Percentiles rank a stretch among this genome's conserved stretches.
Evolutionary conservation across 208 protist species (phyloP).

Genomic region (Acanthamoeba divionensis): DNA sequence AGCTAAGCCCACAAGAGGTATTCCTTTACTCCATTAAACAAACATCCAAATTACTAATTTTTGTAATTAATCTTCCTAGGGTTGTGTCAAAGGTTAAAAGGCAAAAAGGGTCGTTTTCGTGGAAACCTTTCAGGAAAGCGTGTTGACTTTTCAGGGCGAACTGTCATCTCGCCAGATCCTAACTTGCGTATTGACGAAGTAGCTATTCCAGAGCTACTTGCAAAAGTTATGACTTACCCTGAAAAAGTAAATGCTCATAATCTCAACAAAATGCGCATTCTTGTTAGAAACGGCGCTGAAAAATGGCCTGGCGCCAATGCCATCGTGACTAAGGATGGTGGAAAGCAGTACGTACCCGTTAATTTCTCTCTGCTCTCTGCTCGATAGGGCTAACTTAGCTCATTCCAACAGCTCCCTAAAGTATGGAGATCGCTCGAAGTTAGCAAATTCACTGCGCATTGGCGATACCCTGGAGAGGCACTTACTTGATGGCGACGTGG

Average conservation of each 20-base stretch:
- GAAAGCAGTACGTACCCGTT: slow-evolving; percentile 43
- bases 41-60: not conserved
- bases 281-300: slow-evolving; percentile 94
- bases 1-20: not conserved
- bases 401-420: slow-evolving; percentile 65
- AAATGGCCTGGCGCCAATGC: slow-evolving; percentile 95
- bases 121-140: slow-evolving; percentile 98
- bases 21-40: too few relatives aligned
- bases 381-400: not conserved
- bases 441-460: slow-evolving; percentile 84
- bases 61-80: slow-evolving; percentile 76
- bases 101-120: slow-evolving; percentile 98
- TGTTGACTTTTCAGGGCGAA: slow-evolving; percentile 98
- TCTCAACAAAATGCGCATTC: slow-evolving; percentile 86
- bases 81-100: slow-evolving; percentile 97
- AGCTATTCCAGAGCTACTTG: slow-evolving; percentile 94
- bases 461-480: slow-evolving; percentile 99
- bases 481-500: slow-evolving; percentile 95
- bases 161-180: slow-evolving; percentile 99
- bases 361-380: not conserved
- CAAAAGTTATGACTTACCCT: slow-evolving; percentile 96
- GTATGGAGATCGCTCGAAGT: slow-evolving; percentile 79
- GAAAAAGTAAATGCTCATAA: slow-evolving; percentile 93
- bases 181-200: slow-evolving; percentile 96
- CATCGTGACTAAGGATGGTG: slow-evolving; percentile 75